Evolutionary conservation across 768 basidiomycete genomes (phyloP).

Genomic region (Phylloporus sp.): DNA sequence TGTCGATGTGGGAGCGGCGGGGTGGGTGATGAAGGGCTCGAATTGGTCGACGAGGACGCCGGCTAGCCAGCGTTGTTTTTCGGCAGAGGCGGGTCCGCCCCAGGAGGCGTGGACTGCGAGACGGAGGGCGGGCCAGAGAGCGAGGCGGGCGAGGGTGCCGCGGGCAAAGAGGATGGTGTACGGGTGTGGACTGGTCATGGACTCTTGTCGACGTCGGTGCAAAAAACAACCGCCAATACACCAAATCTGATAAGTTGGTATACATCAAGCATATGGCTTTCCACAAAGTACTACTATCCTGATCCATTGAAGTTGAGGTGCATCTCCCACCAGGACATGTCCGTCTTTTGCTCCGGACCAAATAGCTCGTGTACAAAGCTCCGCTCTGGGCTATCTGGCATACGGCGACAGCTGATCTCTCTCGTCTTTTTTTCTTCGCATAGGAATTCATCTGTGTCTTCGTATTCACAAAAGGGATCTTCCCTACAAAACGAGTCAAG

Average conservation of each 20-base stretch:
- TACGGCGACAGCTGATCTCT: background rate
- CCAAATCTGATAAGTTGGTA: no score
- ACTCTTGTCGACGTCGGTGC: background rate
- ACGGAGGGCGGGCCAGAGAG: conserved; percentile 80
- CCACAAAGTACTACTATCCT: no score
- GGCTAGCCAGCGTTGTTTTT: conserved; percentile 85
- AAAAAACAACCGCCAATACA: background rate
- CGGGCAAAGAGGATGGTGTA: conserved; percentile 74
- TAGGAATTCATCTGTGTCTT: background rate
- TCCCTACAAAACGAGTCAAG: background rate
- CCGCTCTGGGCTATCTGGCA: background rate
- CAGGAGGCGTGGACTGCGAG: conserved; percentile 81
- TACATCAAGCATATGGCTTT: background rate
- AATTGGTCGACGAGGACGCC: conserved; percentile 77
- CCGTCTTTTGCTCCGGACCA: background rate
- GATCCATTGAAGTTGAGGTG: no score
- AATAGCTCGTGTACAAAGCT: background rate
- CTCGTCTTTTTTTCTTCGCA: background rate
- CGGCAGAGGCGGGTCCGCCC: conserved; percentile 70
- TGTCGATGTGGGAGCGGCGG: background rate
- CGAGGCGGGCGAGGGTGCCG: conserved; percentile 76
- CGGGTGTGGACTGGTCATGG: conserved; percentile 34
- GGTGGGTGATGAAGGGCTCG: conserved; percentile 45
- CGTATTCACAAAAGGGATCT: background rate
- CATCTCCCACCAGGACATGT: background rate